Evolutionary conservation across 768 basidiomycete genomes (phyloP), one percentile per base, ranked within the genome.

Genomic region (Tricholoma matsutake): DNA sequence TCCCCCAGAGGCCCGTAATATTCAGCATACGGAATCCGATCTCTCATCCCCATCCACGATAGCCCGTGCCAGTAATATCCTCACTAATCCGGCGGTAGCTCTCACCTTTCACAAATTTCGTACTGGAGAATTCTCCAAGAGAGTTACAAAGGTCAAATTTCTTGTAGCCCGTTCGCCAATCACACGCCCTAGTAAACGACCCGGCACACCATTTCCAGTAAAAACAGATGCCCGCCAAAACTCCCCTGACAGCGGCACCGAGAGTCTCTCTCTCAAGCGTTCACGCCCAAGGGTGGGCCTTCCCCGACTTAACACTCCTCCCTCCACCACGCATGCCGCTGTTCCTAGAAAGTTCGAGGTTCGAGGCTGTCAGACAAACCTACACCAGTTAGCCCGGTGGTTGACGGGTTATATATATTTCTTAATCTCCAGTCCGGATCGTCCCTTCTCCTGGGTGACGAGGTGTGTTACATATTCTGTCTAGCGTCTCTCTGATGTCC

Each of bases 111-210:
- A 32, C 16, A 53, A 29, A n/a, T 18, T 53, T 16, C 51, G 6
- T 9, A 32, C 51, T n/a, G 10, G 7, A n/a, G n/a, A n/a, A 52
- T 52, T 32, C 28, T 31, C 51, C 14, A 31, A 53, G 28, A n/a
- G 29, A 6, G 8, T 18, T 53, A 53, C 54, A 14, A 5, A 14
- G 28, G 54, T 29, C 14, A 37, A 37, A 37, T 6, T 16, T 14
- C 37, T 22, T 22, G 35, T 54, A n/a, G 31, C 59, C 54, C 59
- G 34, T 16, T 34, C 47, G 4, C 20, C 56, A n/a, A 37, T 37
- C 28, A 31, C 31, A 10, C 59, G 56, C n/a, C 60, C 43, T 14
- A 37, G 49, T 20, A 65, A 65, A 57, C 65, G 62, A 13, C 58
- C 55, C 47, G 57, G 56, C 51, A 57, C 43, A 28, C 22, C 47